Evolutionary conservation across 441 rosid species (phyloP).

Genomic region (Croton setiger): DNA sequence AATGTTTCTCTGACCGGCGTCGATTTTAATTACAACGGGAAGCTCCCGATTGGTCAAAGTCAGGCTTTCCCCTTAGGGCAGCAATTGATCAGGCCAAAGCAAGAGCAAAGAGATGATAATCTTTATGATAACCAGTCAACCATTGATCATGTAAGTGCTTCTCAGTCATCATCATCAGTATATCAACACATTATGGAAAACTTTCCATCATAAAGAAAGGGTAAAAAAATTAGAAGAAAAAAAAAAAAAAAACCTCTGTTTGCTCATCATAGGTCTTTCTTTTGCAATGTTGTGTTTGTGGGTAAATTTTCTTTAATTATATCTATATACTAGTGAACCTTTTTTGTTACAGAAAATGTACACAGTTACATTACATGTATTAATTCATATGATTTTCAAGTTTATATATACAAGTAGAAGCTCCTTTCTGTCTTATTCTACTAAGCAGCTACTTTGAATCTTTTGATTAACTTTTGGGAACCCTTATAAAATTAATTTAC

Average conservation of each 20-base stretch:
- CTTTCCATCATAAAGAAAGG: constrained; percentile 26
- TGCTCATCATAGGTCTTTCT: neutral
- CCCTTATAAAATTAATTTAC: neutral
- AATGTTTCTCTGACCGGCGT: constrained; percentile 31
- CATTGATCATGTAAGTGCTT: constrained; percentile 31
- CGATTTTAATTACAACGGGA: constrained; percentile 26
- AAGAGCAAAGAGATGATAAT: constrained; percentile 45
- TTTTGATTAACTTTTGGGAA: neutral
- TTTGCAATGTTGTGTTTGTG: neutral
- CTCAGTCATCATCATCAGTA: constrained; percentile 27
- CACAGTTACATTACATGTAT: neutral
- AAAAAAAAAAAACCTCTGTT: neutral
- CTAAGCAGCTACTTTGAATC: neutral
- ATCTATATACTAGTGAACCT: neutral
- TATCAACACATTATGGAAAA: constrained; percentile 32
- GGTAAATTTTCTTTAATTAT: neutral
- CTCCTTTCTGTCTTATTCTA: neutral
- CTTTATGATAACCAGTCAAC: constrained; percentile 29
- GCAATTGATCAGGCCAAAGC: constrained; percentile 40
- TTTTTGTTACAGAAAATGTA: constrained; percentile 13
- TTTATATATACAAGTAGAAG: neutral
- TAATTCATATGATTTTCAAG: constrained; percentile 5
- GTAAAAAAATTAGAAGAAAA: neutral
- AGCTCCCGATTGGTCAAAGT: constrained; percentile 19
- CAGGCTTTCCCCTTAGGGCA: constrained; percentile 33